phyloP scores from a whole-genome alignment of 306 rosid genomes.

The Cucumis hystrix region DNA sequence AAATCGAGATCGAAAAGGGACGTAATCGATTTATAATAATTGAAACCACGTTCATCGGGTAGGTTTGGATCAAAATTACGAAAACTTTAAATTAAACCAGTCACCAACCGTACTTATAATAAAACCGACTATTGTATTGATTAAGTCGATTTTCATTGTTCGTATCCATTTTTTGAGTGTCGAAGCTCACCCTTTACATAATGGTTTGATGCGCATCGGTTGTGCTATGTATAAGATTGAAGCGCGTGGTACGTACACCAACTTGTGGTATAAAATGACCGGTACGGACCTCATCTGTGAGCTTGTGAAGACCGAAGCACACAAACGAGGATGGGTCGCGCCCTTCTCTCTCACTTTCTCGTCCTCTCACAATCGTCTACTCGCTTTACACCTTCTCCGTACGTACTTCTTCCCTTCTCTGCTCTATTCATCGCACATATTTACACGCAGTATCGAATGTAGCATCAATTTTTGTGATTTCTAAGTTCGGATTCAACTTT shows the following conservation, averaged over 20 bases:
- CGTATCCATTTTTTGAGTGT: too few relatives aligned
- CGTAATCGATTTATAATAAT: too few relatives aligned
- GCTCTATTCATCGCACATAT: not conserved
- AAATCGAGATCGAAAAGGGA: too few relatives aligned
- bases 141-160: too few relatives aligned
- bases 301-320: not conserved
- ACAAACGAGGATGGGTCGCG: slow-evolving; percentile 29
- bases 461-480: not conserved
- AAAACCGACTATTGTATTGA: too few relatives aligned
- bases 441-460: not conserved
- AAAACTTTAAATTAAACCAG: too few relatives aligned
- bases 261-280: not conserved
- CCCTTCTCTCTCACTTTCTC: slow-evolving; percentile 33
- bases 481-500: slow-evolving; percentile 2
- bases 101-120: too few relatives aligned
- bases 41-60: too few relatives aligned
- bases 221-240: not conserved
- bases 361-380: slow-evolving; percentile 31
- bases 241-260: not conserved
- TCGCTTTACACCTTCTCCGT: slow-evolving; percentile 26
- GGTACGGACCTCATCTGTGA: not conserved
- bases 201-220: too few relatives aligned
- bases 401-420: not conserved
- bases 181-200: too few relatives aligned
- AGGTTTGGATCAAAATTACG: too few relatives aligned